Conservation (phyloP, 768 basidiomycete genomes). For the Agaricus bisporus region DNA sequence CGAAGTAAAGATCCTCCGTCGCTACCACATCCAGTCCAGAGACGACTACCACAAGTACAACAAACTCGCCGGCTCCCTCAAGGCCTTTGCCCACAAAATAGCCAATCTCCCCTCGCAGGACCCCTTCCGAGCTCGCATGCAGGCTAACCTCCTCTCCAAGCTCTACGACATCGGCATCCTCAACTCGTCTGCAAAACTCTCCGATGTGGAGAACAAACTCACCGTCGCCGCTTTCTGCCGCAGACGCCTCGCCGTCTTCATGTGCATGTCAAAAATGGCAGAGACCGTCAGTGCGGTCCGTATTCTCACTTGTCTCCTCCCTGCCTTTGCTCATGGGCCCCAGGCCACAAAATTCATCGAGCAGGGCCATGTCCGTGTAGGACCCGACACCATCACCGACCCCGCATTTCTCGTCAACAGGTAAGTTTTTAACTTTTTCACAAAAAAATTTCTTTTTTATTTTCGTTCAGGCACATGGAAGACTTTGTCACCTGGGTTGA, state of each 20-base stretch:
- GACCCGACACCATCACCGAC: conserved; percentile 92
- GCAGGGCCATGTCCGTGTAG: conserved; percentile 96
- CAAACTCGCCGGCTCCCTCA: conserved; percentile 84
- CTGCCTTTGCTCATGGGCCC: not conserved
- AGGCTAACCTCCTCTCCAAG: conserved; percentile 84
- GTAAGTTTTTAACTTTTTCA: conserved; percentile 19
- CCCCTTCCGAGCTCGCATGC: conserved; percentile 79
- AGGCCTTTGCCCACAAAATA: conserved; percentile 80
- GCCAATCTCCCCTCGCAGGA: conserved; percentile 86
- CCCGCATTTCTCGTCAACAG: conserved; percentile 93
- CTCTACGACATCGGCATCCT: conserved; percentile 97
- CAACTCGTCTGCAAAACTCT: conserved; percentile 79
- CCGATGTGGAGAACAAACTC: conserved; percentile 93
- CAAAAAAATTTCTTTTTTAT: conserved; percentile 4
- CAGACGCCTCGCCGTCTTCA: conserved; percentile 84
- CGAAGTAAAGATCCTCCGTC: conserved; percentile 89
- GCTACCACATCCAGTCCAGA: conserved; percentile 92
- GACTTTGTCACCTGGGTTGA: conserved; percentile 99
- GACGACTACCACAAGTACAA: conserved; percentile 98
- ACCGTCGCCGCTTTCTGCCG: conserved; percentile 95
- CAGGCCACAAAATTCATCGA: conserved; percentile 97
- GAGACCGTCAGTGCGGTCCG: conserved; percentile 91
- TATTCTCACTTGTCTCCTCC: conserved; percentile 16
- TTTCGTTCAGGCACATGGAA: conserved; percentile 76
- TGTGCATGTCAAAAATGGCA: conserved; percentile 91